A percentile compares a stretch with the other conserved stretches of the same genome.
These are phyloP conservation scores for Aristolochia fimbriata DNA, from an alignment of 164 flowering plant species.

Conservation along the genomic window DNA sequence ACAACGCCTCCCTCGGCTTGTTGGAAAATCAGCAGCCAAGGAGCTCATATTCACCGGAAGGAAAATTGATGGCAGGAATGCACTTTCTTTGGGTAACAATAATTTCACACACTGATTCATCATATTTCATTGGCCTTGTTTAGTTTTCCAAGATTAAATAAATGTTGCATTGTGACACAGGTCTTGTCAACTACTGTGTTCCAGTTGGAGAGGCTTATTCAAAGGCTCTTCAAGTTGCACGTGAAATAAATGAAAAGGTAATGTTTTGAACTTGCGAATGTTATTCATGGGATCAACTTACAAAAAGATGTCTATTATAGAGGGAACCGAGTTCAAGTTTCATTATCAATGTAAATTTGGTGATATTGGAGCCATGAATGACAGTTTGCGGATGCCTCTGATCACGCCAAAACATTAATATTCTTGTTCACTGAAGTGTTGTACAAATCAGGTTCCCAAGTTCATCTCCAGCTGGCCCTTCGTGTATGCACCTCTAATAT, in stretches of 20 bases:
- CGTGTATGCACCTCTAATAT: too few relatives aligned
- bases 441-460: too few relatives aligned
- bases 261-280: background rate
- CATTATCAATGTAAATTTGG: too few relatives aligned
- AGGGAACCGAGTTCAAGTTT: too few relatives aligned
- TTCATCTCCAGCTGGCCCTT: too few relatives aligned
- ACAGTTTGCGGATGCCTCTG: too few relatives aligned
- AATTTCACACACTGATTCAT: background rate
- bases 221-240: constrained; percentile 87
- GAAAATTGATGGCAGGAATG: constrained; percentile 57
- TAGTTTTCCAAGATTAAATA: background rate
- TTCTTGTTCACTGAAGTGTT: too few relatives aligned
- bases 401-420: too few relatives aligned
- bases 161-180: constrained; percentile 30
- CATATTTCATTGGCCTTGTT: background rate
- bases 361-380: too few relatives aligned
- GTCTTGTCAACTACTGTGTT: constrained; percentile 71
- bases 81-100: constrained; percentile 51
- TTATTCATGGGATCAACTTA: too few relatives aligned
- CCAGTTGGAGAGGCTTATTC: constrained; percentile 67
- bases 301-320: too few relatives aligned
- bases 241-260: constrained; percentile 78
- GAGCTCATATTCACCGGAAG: constrained; percentile 89
- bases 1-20: constrained; percentile 78
- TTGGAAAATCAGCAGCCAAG: constrained; percentile 74